Conservation (phyloP, 306 rosid species). For the Calophaca sinica region DNA sequence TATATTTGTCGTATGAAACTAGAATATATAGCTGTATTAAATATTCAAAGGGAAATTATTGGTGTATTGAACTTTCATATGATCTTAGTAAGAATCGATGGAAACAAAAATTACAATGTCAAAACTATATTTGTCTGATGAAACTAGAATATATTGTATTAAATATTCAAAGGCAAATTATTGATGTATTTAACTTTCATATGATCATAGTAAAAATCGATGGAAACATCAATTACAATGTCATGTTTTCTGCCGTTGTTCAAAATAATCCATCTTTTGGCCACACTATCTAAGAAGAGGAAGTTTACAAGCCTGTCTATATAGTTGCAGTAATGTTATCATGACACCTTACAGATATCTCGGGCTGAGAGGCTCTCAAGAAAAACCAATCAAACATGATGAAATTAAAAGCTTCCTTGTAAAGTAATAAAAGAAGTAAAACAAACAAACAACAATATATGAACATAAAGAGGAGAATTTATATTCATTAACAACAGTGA, state of each 20-base stretch:
- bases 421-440: slow-evolving; percentile 41
- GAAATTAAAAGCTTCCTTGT: slow-evolving; percentile 42
- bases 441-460: slow-evolving; percentile 27
- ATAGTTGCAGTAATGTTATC: slow-evolving; percentile 40
- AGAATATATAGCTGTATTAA: not conserved
- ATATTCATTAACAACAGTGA: slow-evolving; percentile 41
- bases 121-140: not conserved
- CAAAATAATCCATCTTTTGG: slow-evolving; percentile 42
- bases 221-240: slow-evolving; percentile 46
- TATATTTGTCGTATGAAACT: slow-evolving; percentile 10
- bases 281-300: slow-evolving; percentile 43
- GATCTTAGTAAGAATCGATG: slow-evolving; percentile 35
- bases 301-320: slow-evolving; percentile 50
- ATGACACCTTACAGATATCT: slow-evolving; percentile 42
- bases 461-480: slow-evolving; percentile 41
- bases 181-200: not conserved
- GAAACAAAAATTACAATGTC: slow-evolving; percentile 30
- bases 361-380: slow-evolving; percentile 23
- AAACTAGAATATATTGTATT: slow-evolving; percentile 16
- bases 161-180: too few relatives aligned
- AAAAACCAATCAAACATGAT: slow-evolving; percentile 47
- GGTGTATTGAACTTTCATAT: slow-evolving; percentile 2
- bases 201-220: slow-evolving; percentile 40
- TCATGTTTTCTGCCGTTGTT: slow-evolving; percentile 35
- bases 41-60: slow-evolving; percentile 20